Conservation (phyloP, 176 grass and related monocot species). For the Carex scoparia region DNA sequence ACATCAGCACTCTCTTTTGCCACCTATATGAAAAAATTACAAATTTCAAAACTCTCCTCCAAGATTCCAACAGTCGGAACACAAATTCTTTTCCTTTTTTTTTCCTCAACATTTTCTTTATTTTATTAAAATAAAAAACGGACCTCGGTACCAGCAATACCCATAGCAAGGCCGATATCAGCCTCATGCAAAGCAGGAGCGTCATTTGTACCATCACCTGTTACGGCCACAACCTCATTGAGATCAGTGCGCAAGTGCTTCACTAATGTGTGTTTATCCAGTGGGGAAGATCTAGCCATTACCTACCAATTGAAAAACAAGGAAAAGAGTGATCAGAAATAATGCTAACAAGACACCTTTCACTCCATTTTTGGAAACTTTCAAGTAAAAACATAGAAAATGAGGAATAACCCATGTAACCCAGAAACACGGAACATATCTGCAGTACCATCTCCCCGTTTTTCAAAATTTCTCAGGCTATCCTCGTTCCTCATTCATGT, state of each 20-base stretch:
- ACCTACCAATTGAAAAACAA: conserved; percentile 37
- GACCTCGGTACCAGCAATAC: conserved; percentile 92
- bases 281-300: conserved; percentile 73
- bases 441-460: not conserved
- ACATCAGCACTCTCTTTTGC: conserved; percentile 94
- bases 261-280: conserved; percentile 81
- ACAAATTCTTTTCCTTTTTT: not conserved
- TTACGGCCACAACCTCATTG: conserved; percentile 93
- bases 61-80: not conserved
- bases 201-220: conserved; percentile 95
- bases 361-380: not conserved
- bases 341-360: not conserved
- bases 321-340: not conserved
- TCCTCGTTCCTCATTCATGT: not conserved
- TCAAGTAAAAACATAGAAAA: not conserved
- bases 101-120: conserved; percentile 1
- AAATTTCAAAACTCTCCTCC: not conserved
- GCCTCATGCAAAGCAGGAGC: conserved; percentile 88
- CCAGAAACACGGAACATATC: not conserved
- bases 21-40: conserved; percentile 44
- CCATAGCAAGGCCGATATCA: conserved; percentile 99
- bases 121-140: not conserved
- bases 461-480: not conserved
- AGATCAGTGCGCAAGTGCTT: conserved; percentile 56
- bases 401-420: conserved; percentile 14